These are phyloP conservation scores for Nemania serpens DNA, from an alignment of 2,329 filamentous ascomycete genomes.

Conservation along the genomic window DNA sequence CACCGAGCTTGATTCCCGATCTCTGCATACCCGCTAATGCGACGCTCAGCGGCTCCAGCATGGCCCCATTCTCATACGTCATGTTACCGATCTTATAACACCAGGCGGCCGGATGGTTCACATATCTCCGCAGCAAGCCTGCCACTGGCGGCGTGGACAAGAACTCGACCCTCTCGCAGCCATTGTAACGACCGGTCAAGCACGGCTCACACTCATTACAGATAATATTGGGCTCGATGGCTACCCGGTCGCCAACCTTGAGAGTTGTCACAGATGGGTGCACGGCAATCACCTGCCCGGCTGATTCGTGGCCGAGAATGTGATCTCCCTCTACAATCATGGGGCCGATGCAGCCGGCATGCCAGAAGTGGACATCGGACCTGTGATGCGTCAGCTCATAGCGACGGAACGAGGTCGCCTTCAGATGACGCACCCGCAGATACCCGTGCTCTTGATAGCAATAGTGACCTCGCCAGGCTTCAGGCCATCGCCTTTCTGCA, in stretches of 20 bases:
- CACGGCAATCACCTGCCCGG: slow-evolving; percentile 80
- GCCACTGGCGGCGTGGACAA: slow-evolving; percentile 88
- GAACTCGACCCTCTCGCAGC: slow-evolving; percentile 84
- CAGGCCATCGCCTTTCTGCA: slow-evolving; percentile 69
- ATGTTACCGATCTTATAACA: slow-evolving; percentile 95
- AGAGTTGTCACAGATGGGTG: slow-evolving; percentile 79
- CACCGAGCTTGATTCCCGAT: slow-evolving; percentile 78
- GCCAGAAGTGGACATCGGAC: slow-evolving; percentile 97
- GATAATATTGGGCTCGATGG: slow-evolving; percentile 91
- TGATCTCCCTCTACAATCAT: slow-evolving; percentile 91
- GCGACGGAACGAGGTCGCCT: background rate
- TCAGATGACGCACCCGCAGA: slow-evolving; percentile 73
- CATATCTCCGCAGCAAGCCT: slow-evolving; percentile 86
- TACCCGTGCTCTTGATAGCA: slow-evolving; percentile 90
- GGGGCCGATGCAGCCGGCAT: slow-evolving; percentile 89
- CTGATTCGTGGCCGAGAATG: slow-evolving; percentile 92
- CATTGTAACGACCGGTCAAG: slow-evolving; percentile 92
- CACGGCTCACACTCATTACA: slow-evolving; percentile 91
- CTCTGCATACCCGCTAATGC: slow-evolving; percentile 87
- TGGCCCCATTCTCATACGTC: slow-evolving; percentile 87
- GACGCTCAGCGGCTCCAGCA: slow-evolving; percentile 89
- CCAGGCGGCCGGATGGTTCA: slow-evolving; percentile 93
- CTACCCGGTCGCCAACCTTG: slow-evolving; percentile 86
- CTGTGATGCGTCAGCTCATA: slow-evolving; percentile 49
- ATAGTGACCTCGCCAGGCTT: slow-evolving; percentile 85